phyloP scores from a whole-genome alignment of 2,329 filamentous ascomycete genomes.

The Gyromitra esculenta region DNA sequence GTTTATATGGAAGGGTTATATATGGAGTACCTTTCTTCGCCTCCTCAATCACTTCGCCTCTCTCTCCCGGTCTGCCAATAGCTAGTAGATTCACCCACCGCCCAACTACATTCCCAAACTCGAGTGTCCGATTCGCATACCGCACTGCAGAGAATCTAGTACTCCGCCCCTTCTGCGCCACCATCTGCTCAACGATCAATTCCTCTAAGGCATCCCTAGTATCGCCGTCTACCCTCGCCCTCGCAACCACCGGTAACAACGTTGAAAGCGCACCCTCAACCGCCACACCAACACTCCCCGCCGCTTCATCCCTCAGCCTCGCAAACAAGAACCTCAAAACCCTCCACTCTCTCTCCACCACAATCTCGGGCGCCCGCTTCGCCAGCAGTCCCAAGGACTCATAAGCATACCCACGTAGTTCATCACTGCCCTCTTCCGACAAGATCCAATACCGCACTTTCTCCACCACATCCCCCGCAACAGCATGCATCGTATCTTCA shows the following conservation, averaged over 20 bases:
- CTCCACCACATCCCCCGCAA: slow-evolving; percentile 74
- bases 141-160: slow-evolving; percentile 66
- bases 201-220: slow-evolving; percentile 46
- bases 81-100: slow-evolving; percentile 91
- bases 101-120: slow-evolving; percentile 79
- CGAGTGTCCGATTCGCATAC: slow-evolving; percentile 87
- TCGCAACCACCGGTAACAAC: slow-evolving; percentile 65
- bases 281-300: slow-evolving; percentile 79
- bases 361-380: slow-evolving; percentile 70
- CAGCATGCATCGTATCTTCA: slow-evolving; percentile 68
- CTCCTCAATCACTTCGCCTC: slow-evolving; percentile 87
- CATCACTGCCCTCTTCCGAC: slow-evolving; percentile 58
- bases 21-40: slow-evolving; percentile 77
- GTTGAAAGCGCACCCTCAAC: slow-evolving; percentile 89
- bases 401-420: slow-evolving; percentile 82
- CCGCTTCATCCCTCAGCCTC: slow-evolving; percentile 81
- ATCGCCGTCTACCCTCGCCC: slow-evolving; percentile 35
- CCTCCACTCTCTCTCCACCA: slow-evolving; percentile 65
- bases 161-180: slow-evolving; percentile 48
- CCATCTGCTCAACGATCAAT: slow-evolving; percentile 51
- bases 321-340: slow-evolving; percentile 81
- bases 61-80: slow-evolving; percentile 73
- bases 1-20: background rate
- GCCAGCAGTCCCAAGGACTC: slow-evolving; percentile 88
- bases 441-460: slow-evolving; percentile 73